These are phyloP conservation scores for Panicum virgatum DNA, from an alignment of 202 grass and related monocot genomes.

Conservation along the genomic window DNA sequence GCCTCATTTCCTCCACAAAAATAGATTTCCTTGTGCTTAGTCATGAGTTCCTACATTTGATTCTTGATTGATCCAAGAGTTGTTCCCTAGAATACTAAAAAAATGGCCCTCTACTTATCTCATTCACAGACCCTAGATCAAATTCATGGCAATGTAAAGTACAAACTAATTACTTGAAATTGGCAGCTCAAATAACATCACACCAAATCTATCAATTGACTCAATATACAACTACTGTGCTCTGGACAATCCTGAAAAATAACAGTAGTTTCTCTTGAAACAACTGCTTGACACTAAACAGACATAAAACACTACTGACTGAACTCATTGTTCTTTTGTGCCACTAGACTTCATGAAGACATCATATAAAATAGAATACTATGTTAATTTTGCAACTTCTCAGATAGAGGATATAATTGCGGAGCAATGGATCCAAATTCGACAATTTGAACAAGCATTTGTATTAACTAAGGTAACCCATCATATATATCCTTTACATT, in stretches of 20 bases:
- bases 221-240: background rate
- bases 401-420: constrained; percentile 84
- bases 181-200: background rate
- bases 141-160: background rate
- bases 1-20: background rate
- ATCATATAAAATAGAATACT: constrained; percentile 19
- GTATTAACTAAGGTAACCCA: constrained; percentile 80
- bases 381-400: constrained; percentile 29
- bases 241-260: background rate
- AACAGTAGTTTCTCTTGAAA: background rate
- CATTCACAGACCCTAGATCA: background rate
- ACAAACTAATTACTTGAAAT: background rate
- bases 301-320: constrained; percentile 11
- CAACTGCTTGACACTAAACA: constrained; percentile 9
- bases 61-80: background rate
- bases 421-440: constrained; percentile 98
- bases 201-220: background rate
- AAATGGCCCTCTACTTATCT: background rate
- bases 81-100: background rate
- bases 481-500: constrained; percentile 35
- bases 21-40: background rate
- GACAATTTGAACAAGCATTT: constrained; percentile 92
- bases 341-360: constrained; percentile 9
- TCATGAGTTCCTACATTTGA: background rate
- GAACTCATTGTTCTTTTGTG: constrained; percentile 28